Percentiles rank a stretch among this genome's conserved stretches.
phyloP scores from a whole-genome alignment of 106 monocot genomes.

The Posidonia australis region DNA sequence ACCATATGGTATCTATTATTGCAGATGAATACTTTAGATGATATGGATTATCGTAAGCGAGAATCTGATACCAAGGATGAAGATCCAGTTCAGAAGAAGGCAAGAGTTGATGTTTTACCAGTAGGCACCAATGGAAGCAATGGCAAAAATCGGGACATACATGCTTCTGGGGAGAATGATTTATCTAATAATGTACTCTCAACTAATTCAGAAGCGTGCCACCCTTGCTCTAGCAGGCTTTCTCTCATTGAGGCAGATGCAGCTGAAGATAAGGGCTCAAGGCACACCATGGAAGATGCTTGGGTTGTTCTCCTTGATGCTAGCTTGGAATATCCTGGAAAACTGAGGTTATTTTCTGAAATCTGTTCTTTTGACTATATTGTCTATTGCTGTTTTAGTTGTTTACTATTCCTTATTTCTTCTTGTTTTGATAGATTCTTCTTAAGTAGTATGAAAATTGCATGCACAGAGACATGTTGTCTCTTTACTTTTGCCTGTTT shows the following conservation, averaged over 20 bases:
- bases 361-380: no score
- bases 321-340: constrained; percentile 49
- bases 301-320: constrained; percentile 73
- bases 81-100: constrained; percentile 27
- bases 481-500: no score
- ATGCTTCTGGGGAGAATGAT: not conserved
- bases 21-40: constrained; percentile 7
- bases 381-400: no score
- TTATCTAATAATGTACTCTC: constrained; percentile 7
- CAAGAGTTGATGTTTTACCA: constrained; percentile 18
- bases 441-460: no score
- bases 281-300: constrained; percentile 85
- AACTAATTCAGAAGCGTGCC: constrained; percentile 10
- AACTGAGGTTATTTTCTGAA: constrained; percentile 36
- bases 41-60: constrained; percentile 35
- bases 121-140: not conserved
- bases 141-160: not conserved
- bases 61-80: constrained; percentile 21
- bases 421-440: no score
- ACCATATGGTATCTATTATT: not conserved
- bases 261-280: constrained; percentile 81
- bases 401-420: no score
- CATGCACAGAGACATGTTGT: no score
- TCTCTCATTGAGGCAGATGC: constrained; percentile 57
- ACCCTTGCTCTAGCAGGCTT: constrained; percentile 4